Evolutionary conservation across 768 basidiomycete genomes (phyloP).

Genomic region (Russula earlei): DNA sequence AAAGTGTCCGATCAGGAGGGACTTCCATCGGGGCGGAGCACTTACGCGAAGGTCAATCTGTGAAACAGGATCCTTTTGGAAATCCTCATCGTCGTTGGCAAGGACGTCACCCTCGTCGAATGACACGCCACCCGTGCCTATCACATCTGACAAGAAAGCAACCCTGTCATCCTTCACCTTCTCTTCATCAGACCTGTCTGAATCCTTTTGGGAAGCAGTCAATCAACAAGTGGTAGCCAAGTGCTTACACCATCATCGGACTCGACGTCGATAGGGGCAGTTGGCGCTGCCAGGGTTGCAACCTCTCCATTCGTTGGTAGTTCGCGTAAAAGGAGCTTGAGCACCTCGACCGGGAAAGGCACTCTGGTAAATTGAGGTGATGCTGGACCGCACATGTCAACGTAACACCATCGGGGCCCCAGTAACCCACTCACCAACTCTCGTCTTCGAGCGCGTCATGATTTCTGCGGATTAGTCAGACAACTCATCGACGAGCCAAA

Average conservation of each 20-base stretch:
- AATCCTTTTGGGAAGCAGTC: conserved; percentile 44
- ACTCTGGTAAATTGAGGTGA: conserved; percentile 83
- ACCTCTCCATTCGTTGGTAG: conserved; percentile 72
- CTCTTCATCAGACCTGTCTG: conserved; percentile 93
- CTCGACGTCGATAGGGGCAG: conserved; percentile 44
- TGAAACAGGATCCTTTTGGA: conserved; percentile 77
- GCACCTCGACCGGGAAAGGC: conserved; percentile 83
- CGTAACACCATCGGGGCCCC: not conserved
- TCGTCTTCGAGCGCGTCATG: conserved; percentile 91
- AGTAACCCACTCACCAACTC: conserved; percentile 49
- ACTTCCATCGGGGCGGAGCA: conserved; percentile 8
- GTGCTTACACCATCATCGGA: conserved; percentile 66
- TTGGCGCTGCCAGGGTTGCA: conserved; percentile 50
- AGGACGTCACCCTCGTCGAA: conserved; percentile 64
- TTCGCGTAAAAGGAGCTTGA: conserved; percentile 84
- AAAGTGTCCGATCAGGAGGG: not conserved
- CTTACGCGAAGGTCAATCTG: conserved; percentile 71
- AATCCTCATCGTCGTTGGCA: conserved; percentile 77
- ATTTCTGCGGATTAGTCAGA: conserved; percentile 52
- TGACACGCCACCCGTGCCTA: conserved; percentile 61
- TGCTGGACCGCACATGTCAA: conserved; percentile 36
- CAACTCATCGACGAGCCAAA: not conserved
- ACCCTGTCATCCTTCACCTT: conserved; percentile 68
- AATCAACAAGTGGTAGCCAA: too few species aligned
- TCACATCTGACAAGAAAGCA: conserved; percentile 74